Evolutionary conservation across 129 eudicot species (phyloP), one percentile per base, ranked within the genome.

Genomic region (Smallanthus sonchifolius): DNA sequence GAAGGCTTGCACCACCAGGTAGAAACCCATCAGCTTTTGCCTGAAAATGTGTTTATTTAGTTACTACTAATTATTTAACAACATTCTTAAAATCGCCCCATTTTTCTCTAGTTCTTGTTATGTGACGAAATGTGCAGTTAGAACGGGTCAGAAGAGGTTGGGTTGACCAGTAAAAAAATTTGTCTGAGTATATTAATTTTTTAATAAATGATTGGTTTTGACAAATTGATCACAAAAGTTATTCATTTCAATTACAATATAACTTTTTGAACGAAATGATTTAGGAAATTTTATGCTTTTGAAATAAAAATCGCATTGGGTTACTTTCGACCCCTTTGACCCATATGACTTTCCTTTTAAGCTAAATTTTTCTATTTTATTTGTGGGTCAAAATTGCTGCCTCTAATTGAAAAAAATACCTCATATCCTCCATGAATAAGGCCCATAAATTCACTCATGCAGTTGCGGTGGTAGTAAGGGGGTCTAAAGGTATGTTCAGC

Each of bases 401-500:
- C 14, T 57, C 16, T 2, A 43, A 47, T 4, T 37, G 32, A 6
- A 35, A 34, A 34, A 17, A 30, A 38, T 83, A 95, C 99, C 99
- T 95, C 99, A 39, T 95, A 95, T 61, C 89, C 91, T 15, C 99
- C 99, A 72, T 88, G 74, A 77, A 95, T 91, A 55, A 95, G 88
- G 78, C 99, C 99, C 99, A 95, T 91, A 80, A 95, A 95, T 84
- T 95, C 99, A 39, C 97, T 95, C 99, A 95, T 95, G 75, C 99
- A 95, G 65, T 95, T 95, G 76, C 99, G 97, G 78, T 95, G 99
- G 76, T 88, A 95, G 76, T 95, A 91, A 59, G 99, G 99, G 10
- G 99, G 99, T 54, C 99, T 93, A 39, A 95, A 95, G 34, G 99
- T 95, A 75, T 91, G 96, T 57, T 95, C 99, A 45, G 99, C 97